These are phyloP conservation scores for Venturia asperata DNA, from an alignment of 2,329 filamentous ascomycete genomes.

Conservation along the genomic window DNA sequence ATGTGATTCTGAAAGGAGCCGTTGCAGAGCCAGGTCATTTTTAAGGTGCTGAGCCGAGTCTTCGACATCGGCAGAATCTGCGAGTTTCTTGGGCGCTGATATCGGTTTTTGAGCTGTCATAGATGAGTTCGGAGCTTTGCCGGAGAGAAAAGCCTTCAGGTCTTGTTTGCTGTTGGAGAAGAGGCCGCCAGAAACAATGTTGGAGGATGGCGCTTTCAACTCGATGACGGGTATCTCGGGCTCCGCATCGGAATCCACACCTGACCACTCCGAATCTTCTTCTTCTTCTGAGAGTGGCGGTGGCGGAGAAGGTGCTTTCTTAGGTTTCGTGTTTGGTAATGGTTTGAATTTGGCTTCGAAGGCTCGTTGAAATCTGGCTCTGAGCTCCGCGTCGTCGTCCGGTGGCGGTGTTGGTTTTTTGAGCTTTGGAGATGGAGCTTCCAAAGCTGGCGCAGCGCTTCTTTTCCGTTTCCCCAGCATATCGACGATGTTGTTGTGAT, in stretches of 20 bases:
- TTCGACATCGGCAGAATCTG: constrained; percentile 43
- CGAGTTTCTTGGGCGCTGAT: constrained; percentile 23
- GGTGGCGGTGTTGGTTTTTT: constrained; percentile 23
- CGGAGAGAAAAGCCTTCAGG: constrained; percentile 64
- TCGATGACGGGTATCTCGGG: constrained; percentile 40
- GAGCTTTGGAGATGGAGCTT: constrained; percentile 19
- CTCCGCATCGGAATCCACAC: constrained; percentile 49
- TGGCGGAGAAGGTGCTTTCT: constrained; percentile 25
- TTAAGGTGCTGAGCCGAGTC: constrained; percentile 61
- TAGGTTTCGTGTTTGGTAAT: constrained; percentile 40
- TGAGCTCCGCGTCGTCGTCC: constrained; percentile 44
- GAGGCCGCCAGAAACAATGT: constrained; percentile 24
- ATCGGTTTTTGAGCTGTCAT: constrained; percentile 34
- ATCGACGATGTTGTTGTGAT: constrained; percentile 31
- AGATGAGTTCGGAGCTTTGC: constrained; percentile 21
- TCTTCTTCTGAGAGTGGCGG: constrained; percentile 27
- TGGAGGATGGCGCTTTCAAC: constrained; percentile 28
- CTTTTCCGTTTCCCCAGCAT: constrained; percentile 42
- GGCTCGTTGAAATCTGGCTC: constrained; percentile 71
- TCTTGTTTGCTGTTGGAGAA: constrained; percentile 46
- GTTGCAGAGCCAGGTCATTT: constrained; percentile 87
- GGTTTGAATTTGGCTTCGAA: constrained; percentile 88
- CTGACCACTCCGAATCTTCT: constrained; percentile 53
- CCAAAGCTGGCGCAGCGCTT: constrained; percentile 7
- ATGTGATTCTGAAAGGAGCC: constrained; percentile 85